Evolutionary conservation across 495 filamentous ascomycete genomes (phyloP), one percentile per base, ranked within the genome.

Genomic region (Penicillium simplicissimum): DNA sequence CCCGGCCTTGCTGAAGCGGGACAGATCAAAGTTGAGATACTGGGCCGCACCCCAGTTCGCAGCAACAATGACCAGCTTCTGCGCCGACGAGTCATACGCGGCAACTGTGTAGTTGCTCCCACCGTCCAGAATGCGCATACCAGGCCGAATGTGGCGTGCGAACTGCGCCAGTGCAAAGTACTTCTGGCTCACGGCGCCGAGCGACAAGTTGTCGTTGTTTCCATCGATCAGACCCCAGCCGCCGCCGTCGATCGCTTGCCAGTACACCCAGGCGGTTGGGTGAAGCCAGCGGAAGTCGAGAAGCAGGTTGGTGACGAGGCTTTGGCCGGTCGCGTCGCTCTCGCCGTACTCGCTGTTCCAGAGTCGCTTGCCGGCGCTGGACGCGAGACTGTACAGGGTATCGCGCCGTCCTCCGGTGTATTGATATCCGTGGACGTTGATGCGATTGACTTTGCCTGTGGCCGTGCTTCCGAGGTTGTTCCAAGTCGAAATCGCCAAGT

Each of bases 281-380:
- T 56, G 51, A 9, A 63, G 19, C 33, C 36, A 23, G 28, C 33
- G 52, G 10, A 63, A 35, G 48, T 63, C 61, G n/a, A 48, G 42
- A 36, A 63, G 53, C 21, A 63, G 57, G 23, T 51, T 42, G 36
- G 45, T 38, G 1, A 56, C 57, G 8, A 59, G 40, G 1, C 34
- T 52, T 4, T 48, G 25, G n/a, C 61, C 61, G 0, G 56, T 59
- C 0, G 19, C 51, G 37, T 63, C 61, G 21, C 57, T 63, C 38
- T 63, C 61, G 1, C 61, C 61, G 19, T 59, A 63, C 25, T 63
- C 61, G 23, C 61, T 63, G 28, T 63, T 57, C 61, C 61, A 63
- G 13, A 63, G 56, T 11, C 52, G 31, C 33, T 63, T 57, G 4
- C 61, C 57, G 3, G 57, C 52, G 17, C 42, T 23, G n/a, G 56